These are phyloP conservation scores for Fragaria iinumae DNA, from an alignment of 306 rosid species.

Conservation along the genomic window DNA sequence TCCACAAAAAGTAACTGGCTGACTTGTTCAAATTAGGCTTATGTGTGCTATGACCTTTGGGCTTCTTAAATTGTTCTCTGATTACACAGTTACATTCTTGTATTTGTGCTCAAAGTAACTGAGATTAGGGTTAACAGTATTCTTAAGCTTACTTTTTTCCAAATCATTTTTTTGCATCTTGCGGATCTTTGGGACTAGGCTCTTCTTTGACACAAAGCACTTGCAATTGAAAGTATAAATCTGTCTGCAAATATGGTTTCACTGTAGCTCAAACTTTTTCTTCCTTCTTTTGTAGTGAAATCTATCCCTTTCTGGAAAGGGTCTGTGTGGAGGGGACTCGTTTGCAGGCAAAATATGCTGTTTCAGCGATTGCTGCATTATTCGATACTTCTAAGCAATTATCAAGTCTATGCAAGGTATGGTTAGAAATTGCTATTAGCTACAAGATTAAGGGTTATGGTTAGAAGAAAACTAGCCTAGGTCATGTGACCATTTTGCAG, in stretches of 20 bases:
- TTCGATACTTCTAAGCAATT: constrained; percentile 43
- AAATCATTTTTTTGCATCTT: neutral
- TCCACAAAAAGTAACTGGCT: neutral
- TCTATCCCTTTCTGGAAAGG: constrained; percentile 59
- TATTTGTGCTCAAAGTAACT: neutral
- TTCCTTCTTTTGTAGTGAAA: constrained; percentile 51
- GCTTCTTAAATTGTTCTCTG: neutral
- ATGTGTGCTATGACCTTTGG: neutral
- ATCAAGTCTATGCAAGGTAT: constrained; percentile 63
- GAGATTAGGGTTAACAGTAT: constrained; percentile 1
- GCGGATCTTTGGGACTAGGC: neutral
- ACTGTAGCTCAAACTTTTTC: constrained; percentile 14
- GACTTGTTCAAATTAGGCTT: neutral
- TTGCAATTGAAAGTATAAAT: constrained; percentile 1
- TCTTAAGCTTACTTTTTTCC: neutral
- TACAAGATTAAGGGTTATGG: neutral
- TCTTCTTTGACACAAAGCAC: neutral
- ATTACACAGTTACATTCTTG: neutral
- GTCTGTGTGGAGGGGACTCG: constrained; percentile 78
- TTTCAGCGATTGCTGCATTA: constrained; percentile 68
- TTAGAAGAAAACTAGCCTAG: neutral
- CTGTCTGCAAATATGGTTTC: constrained; percentile 11
- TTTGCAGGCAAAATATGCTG: constrained; percentile 67
- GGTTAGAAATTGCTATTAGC: constrained; percentile 7
- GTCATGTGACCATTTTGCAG: neutral